Evolutionary conservation across 495 filamentous ascomycete species (phyloP), one percentile per base, ranked within the genome.

Genomic region (Echria macrotheca): DNA sequence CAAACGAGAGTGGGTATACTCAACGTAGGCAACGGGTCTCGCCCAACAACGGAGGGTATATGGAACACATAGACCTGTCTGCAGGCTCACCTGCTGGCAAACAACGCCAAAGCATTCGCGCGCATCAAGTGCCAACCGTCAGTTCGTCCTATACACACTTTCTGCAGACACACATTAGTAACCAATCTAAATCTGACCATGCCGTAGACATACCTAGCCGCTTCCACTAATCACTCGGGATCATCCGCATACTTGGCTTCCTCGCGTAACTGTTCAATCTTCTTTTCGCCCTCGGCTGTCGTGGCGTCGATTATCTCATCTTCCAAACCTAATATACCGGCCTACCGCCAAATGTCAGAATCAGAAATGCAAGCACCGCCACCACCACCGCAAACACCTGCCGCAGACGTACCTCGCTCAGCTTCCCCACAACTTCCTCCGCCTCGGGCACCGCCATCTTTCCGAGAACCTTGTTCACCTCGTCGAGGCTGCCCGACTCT

Each of bases 291-390:
- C 61, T 96, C 90, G 53, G 91, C 88, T 0, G 93, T 98, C 18
- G 91, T 97, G 5, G 88, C 87, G 71, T 98, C 93, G 57, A 98
- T 91, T 43, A 98, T 87, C 26, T 91, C 82, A 55, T 91, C 79
- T 63, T 97, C 91, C 37, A 98, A 64, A 62, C 88, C 95, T 55
- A 98, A 71, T 80, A 97, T 93, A 14, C 86, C 89, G 5, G 89
- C 86, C 73, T 83, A n/a, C n/a, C n/a, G n/a, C n/a, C n/a, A n/a
- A n/a, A n/a, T n/a, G n/a, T n/a, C 2, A 5, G 25, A 17, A 25
- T 36, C 18, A 9, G 46, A 41, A 41, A 54, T 58, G 53, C 14
- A 46, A 3, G 23, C 28, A 18, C 2, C 22, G 10, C 14, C 26
- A n/a, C n/a, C n/a, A n/a, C 8, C 46, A 52, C 25, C 35, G 26